Evolutionary conservation across 345 rosid genomes (phyloP).

Genomic region (Aquilaria sinensis): DNA sequence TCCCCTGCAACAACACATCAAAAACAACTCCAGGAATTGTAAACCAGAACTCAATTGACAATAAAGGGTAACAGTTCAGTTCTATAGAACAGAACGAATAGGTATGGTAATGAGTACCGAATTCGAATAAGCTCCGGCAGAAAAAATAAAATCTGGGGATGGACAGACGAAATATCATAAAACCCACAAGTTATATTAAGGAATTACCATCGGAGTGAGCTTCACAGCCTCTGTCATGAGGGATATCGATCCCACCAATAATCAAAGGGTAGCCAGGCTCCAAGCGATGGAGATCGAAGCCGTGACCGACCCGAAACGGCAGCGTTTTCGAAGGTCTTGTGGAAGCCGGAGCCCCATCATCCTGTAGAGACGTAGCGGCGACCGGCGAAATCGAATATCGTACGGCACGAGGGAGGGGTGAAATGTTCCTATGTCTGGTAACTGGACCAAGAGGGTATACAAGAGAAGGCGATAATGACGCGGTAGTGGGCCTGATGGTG

Average conservation of each 20-base stretch:
- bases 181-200: background rate
- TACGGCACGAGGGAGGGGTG: constrained; percentile 12
- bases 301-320: constrained; percentile 94
- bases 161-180: background rate
- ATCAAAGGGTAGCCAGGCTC: constrained; percentile 96
- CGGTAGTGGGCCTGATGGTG: constrained; percentile 13
- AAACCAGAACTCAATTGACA: background rate
- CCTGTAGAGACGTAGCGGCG: constrained; percentile 38
- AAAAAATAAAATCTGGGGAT: background rate
- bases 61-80: too few relatives aligned
- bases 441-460: constrained; percentile 12
- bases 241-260: constrained; percentile 87
- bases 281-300: constrained; percentile 88
- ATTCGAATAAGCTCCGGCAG: background rate
- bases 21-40: background rate
- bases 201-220: constrained; percentile 96
- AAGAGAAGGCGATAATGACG: constrained; percentile 12
- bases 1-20: constrained; percentile 56
- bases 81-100: too few relatives aligned
- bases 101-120: background rate
- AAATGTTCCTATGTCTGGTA: constrained; percentile 14
- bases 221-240: constrained; percentile 95
- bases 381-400: constrained; percentile 28
- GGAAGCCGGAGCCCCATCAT: constrained; percentile 35
- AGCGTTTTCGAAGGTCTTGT: constrained; percentile 37